Conservation (phyloP, 2,329 filamentous ascomycete genomes). For the Verticillium tricorpus region DNA sequence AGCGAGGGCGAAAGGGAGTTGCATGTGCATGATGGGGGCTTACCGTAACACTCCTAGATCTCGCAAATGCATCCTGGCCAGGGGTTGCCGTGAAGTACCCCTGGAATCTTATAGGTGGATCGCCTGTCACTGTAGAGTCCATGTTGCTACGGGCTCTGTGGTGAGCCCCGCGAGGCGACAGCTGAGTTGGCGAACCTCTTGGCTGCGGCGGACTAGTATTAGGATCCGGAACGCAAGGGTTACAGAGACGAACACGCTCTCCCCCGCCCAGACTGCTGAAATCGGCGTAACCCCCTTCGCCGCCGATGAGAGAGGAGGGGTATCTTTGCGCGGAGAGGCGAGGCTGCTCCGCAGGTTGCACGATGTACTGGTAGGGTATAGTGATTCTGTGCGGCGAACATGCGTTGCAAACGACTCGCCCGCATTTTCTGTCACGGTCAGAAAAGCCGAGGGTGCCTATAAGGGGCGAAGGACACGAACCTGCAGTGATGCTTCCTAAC, state of each 20-base stretch:
- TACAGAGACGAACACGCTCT: constrained; percentile 55
- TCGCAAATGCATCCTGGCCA: constrained; percentile 27
- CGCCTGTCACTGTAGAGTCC: constrained; percentile 24
- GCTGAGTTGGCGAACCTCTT: constrained; percentile 26
- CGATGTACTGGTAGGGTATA: constrained; percentile 89
- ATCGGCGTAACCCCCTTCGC: constrained; percentile 36
- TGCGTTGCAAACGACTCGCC: constrained; percentile 80
- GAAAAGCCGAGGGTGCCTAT: neutral
- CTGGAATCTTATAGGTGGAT: constrained; percentile 26
- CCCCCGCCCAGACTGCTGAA: constrained; percentile 46
- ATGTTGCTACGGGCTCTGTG: constrained; percentile 42
- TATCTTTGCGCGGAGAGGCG: constrained; percentile 27
- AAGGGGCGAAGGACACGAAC: constrained; percentile 38
- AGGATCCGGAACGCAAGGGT: constrained; percentile 58
- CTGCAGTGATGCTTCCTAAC: constrained; percentile 91
- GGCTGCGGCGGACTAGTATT: constrained; percentile 52
- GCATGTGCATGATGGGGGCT: neutral
- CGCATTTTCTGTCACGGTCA: constrained; percentile 65
- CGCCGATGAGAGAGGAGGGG: constrained; percentile 32
- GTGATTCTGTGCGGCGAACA: constrained; percentile 95
- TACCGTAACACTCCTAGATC: constrained; percentile 12
- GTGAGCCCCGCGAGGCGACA: constrained; percentile 32
- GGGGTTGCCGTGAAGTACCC: constrained; percentile 29
- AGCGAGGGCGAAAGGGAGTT: constrained; percentile 6
- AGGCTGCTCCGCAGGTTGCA: constrained; percentile 60